A percentile compares a stretch with the other conserved stretches of the same genome.
Conservation (phyloP, 1,139 yeast genomes). For the Casaregolazyma suthepensis region DNA sequence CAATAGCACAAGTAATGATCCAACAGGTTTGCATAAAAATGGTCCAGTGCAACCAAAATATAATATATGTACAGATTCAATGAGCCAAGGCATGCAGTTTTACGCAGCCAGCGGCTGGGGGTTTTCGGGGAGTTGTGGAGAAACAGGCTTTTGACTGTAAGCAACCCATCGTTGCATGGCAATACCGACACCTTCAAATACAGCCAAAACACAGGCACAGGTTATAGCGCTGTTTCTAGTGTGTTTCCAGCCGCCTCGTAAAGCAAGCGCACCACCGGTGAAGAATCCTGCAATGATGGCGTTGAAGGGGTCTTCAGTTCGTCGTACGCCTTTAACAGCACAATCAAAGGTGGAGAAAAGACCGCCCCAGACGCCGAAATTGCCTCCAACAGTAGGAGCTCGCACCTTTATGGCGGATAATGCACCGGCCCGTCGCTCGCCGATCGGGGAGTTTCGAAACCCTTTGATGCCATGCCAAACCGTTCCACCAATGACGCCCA, state of each 20-base stretch:
- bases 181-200: conserved; percentile 97
- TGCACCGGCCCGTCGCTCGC: conserved; percentile 90
- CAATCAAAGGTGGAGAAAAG: conserved; percentile 93
- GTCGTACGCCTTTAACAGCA: conserved; percentile 88
- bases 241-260: conserved; percentile 98
- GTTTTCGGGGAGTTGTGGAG: conserved; percentile 35
- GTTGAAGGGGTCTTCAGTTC: conserved; percentile 98
- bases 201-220: conserved; percentile 95
- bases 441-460: conserved; percentile 91
- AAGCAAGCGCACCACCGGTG: conserved; percentile 96
- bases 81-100: neutral
- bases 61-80: neutral
- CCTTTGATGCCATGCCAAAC: conserved; percentile 99
- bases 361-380: conserved; percentile 99
- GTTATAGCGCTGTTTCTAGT: conserved; percentile 95
- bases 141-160: conserved; percentile 64
- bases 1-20: neutral
- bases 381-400: conserved; percentile 98
- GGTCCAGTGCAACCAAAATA: neutral
- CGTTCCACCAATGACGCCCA: conserved; percentile 97
- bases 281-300: conserved; percentile 97
- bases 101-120: conserved; percentile 28
- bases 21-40: neutral
- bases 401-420: conserved; percentile 87
- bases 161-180: conserved; percentile 91